These are phyloP conservation scores for Eucalyptus polyanthemos DNA, from an alignment of 345 rosid species.

Conservation along the genomic window DNA sequence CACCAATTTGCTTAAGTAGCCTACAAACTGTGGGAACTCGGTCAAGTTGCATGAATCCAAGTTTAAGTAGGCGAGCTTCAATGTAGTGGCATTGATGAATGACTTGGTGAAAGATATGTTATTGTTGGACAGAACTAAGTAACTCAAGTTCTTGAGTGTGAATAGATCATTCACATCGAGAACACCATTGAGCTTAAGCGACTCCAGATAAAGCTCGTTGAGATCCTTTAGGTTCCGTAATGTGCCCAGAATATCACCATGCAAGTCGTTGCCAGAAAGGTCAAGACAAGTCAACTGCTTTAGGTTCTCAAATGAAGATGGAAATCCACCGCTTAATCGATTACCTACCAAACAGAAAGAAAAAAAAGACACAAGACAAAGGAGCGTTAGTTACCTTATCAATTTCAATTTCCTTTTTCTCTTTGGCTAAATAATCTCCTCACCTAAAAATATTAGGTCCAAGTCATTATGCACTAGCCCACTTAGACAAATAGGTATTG, in stretches of 20 bases:
- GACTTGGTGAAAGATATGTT: too few species aligned
- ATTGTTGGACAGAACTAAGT: rapidly evolving
- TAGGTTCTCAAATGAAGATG: neutral
- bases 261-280: neutral
- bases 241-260: too few species aligned
- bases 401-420: neutral
- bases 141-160: rapidly evolving
- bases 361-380: neutral
- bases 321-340: neutral
- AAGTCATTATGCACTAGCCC: neutral
- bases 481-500: rapidly evolving
- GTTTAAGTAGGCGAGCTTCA: too few species aligned
- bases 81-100: too few species aligned
- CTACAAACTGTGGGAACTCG: neutral
- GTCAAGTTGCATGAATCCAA: neutral
- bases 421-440: neutral
- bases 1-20: neutral
- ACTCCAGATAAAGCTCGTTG: rapidly evolving
- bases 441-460: neutral
- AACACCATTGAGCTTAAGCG: too few species aligned
- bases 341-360: neutral
- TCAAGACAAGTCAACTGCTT: rapidly evolving
- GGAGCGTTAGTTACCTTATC: neutral
- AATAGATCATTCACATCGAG: too few species aligned
- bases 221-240: too few species aligned